Evolutionary conservation across 352 stramenopile genomes (phyloP).

Genomic region (Labyrinthula sp.): DNA sequence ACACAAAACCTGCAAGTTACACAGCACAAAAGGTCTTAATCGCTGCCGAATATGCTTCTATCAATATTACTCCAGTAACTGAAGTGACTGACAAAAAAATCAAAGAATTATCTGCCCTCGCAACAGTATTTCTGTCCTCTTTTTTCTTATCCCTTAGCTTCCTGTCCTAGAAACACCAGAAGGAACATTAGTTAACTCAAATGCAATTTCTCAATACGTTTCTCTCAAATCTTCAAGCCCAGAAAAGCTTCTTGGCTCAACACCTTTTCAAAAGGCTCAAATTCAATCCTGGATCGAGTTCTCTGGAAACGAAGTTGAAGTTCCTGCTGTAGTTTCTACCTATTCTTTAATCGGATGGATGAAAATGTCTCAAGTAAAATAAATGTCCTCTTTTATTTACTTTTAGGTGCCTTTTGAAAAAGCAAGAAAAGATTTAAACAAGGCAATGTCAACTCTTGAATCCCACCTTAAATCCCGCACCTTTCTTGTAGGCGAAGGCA

Average conservation of each 20-base stretch:
- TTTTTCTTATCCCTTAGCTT: background rate
- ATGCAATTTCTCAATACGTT: slow-evolving; percentile 72
- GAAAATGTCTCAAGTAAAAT: no score
- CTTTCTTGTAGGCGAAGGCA: slow-evolving; percentile 66
- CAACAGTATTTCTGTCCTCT: slow-evolving; percentile 43
- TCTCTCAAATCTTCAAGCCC: slow-evolving; percentile 55
- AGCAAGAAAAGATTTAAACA: slow-evolving; percentile 60
- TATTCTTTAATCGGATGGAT: slow-evolving; percentile 61
- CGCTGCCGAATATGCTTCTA: slow-evolving; percentile 67
- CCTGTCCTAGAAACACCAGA: slow-evolving; percentile 60
- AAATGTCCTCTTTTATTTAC: no score
- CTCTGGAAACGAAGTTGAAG: slow-evolving; percentile 60
- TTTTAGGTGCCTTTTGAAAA: slow-evolving; percentile 50
- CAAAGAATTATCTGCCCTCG: slow-evolving; percentile 55
- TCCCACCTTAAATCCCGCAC: slow-evolving; percentile 59
- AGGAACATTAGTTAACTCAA: slow-evolving; percentile 58
- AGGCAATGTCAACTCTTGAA: slow-evolving; percentile 57
- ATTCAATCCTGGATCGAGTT: slow-evolving; percentile 82
- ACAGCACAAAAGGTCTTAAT: slow-evolving; percentile 76
- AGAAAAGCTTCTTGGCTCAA: slow-evolving; percentile 55
- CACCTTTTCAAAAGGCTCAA: slow-evolving; percentile 64
- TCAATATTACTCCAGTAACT: slow-evolving; percentile 43
- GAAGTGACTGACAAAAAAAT: slow-evolving; percentile 50
- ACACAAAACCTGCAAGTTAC: slow-evolving; percentile 62
- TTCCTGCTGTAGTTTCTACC: slow-evolving; percentile 56